Evolutionary conservation across 2,329 filamentous ascomycete genomes (phyloP), one percentile per base, ranked within the genome.

Genomic region (Scedosporium aurantiacum): DNA sequence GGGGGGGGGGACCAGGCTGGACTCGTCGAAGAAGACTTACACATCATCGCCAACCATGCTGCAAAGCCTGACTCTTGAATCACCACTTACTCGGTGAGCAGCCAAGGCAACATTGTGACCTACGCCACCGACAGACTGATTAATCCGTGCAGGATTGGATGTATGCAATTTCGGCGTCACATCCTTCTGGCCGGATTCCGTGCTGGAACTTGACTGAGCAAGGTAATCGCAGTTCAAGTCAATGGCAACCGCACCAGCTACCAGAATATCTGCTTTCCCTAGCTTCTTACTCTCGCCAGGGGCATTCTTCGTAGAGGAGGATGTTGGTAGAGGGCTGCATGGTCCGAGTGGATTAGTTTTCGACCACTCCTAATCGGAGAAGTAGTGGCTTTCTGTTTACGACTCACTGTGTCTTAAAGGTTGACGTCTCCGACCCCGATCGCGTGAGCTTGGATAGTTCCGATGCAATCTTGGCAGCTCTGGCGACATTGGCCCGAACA

Each of bases 71-170:
- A 94, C 88, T 14, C 79, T 83, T 47, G 74, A 74, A 18, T 75
- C 69, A 6, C 83, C 84, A 63, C 88, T 81, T 14, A 79, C 79
- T 37, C 86, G 81, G 66, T 91, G 89, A 1, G 90, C 87, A 54
- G 93, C 92, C 57, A 91, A 82, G 16, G 94, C 91, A 54, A 97
- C 90, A 68, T 97, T 97, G 69, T 91, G 87, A 5, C 90, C 94
- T 6, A 97, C 94, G 5, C 94, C 94, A 12, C 94, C 94, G 6
- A 97, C 82, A 1, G 88, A 90, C 69, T 96, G 91, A 41, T 77
- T 84, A 65, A 97, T 95, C 14, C 79, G 77, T 63, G 91, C 85
- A 57, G 90, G 90, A 68, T 97, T 97, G 0, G 93, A 97, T 0
- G 91, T 96, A 63, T 92, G 83, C 43, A 86, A 77, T 58, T 80